Percentiles rank a stretch among this genome's conserved stretches.
These are phyloP conservation scores for Blastobotrys indianensis DNA, from an alignment of 1,139 yeast genomes.

Conservation along the genomic window DNA sequence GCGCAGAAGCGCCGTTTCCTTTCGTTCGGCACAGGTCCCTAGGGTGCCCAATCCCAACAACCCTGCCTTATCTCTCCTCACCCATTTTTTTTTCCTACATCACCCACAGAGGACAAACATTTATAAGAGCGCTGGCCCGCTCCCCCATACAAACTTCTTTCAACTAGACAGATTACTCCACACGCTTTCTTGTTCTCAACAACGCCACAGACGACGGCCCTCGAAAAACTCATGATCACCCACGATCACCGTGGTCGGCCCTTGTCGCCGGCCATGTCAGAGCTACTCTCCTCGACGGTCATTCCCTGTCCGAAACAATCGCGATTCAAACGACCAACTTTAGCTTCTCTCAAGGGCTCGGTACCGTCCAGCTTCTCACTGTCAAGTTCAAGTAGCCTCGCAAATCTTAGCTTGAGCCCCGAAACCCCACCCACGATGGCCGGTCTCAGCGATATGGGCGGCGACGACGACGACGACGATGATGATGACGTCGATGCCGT, in stretches of 20 bases:
- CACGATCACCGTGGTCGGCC: conserved; percentile 23
- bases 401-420: background rate
- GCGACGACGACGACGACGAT: conserved; percentile 10
- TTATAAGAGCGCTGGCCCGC: too few relatives aligned
- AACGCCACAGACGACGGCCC: too few relatives aligned
- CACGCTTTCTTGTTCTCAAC: too few relatives aligned
- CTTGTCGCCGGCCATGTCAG: conserved; percentile 24
- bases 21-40: too few relatives aligned
- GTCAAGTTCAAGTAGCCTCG: conserved; percentile 3
- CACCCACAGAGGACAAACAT: too few relatives aligned
- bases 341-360: conserved; percentile 2
- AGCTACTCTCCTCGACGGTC: conserved; percentile 22
- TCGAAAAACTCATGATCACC: conserved; percentile 9
- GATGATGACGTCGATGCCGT: conserved; percentile 5
- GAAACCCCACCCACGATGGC: background rate
- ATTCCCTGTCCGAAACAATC: conserved; percentile 18
- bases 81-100: too few relatives aligned
- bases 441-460: conserved; percentile 4
- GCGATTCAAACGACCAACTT: background rate
- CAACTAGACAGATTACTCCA: too few relatives aligned
- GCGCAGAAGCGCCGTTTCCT: too few relatives aligned
- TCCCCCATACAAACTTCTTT: too few relatives aligned
- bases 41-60: too few relatives aligned
- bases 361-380: conserved; percentile 6
- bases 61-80: too few relatives aligned